Evolutionary conservation across 352 stramenopile genomes (phyloP).

Genomic region (Blastocystis sp.): DNA sequence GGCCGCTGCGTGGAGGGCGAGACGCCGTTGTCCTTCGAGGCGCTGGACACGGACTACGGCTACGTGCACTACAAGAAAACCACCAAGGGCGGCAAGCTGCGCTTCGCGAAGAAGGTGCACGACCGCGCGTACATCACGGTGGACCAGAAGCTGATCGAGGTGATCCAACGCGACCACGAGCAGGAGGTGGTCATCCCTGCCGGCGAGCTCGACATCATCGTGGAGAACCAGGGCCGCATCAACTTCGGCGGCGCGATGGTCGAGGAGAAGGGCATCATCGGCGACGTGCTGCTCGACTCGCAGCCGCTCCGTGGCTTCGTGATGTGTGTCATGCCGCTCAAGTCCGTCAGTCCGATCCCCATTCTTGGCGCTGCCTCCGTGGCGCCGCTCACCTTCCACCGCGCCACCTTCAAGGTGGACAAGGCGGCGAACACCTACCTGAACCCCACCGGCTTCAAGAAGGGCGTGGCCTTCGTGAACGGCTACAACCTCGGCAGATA

Average conservation of each 20-base stretch:
- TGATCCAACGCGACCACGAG: constrained; percentile 51
- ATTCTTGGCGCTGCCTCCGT: not conserved
- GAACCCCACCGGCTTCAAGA: constrained; percentile 67
- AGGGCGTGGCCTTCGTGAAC: constrained; percentile 68
- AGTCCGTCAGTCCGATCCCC: constrained; percentile 27
- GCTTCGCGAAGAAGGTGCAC: constrained; percentile 46
- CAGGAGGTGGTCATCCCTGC: constrained; percentile 14
- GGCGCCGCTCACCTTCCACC: constrained; percentile 50
- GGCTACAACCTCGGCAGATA: constrained; percentile 67
- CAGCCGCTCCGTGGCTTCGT: constrained; percentile 25
- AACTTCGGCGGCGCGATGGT: constrained; percentile 71
- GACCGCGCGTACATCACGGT: constrained; percentile 70
- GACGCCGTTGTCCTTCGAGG: constrained; percentile 61
- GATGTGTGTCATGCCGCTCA: constrained; percentile 67
- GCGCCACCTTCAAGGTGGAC: constrained; percentile 49
- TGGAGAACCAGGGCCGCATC: constrained; percentile 72
- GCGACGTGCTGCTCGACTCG: constrained; percentile 20
- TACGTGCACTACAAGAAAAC: constrained; percentile 70
- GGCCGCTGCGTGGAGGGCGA: constrained; percentile 34
- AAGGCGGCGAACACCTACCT: constrained; percentile 55
- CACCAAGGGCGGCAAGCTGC: constrained; percentile 54
- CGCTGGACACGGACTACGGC: constrained; percentile 70
- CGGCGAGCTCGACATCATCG: constrained; percentile 70
- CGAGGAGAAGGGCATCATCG: constrained; percentile 68
- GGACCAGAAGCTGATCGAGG: constrained; percentile 66